These are phyloP conservation scores for Cercospora janseana DNA, from an alignment of 2,329 filamentous ascomycete species.

Conservation along the genomic window DNA sequence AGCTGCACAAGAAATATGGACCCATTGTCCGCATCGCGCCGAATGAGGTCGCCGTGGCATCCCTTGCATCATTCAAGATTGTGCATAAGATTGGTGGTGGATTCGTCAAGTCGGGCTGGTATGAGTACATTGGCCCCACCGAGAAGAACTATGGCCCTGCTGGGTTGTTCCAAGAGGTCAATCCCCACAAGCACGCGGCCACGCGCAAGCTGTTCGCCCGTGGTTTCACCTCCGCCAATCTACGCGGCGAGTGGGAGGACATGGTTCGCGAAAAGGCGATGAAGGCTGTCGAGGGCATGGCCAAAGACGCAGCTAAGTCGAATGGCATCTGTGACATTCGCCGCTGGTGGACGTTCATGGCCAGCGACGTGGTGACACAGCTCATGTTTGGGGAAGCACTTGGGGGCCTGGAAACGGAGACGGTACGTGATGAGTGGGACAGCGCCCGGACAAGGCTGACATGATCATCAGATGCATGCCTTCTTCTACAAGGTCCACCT, in stretches of 20 bases:
- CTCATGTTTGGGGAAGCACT: slow-evolving; percentile 44
- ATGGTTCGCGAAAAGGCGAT: slow-evolving; percentile 36
- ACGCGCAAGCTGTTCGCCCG: slow-evolving; percentile 40
- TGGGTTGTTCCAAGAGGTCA: slow-evolving; percentile 3
- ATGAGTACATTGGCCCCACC: slow-evolving; percentile 18
- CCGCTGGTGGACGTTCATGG: slow-evolving; percentile 44
- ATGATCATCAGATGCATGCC: slow-evolving; percentile 16
- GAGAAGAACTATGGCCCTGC: slow-evolving; percentile 7
- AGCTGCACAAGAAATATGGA: slow-evolving; percentile 37
- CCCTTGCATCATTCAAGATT: slow-evolving; percentile 29
- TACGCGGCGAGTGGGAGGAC: slow-evolving; percentile 40
- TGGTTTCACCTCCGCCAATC: slow-evolving; percentile 37
- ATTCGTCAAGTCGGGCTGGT: slow-evolving; percentile 35
- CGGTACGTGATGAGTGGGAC: slow-evolving; percentile 22
- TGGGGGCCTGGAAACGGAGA: slow-evolving; percentile 38
- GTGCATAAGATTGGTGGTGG: slow-evolving; percentile 31
- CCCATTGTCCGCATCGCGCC: slow-evolving; percentile 33
- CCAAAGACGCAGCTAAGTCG: slow-evolving; percentile 18
- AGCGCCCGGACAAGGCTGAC: neutral
- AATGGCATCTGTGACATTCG: slow-evolving; percentile 38
- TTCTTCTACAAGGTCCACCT: slow-evolving; percentile 4
- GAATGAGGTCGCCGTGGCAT: slow-evolving; percentile 25
- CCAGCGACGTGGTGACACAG: slow-evolving; percentile 41
- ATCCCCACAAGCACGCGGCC: slow-evolving; percentile 32
- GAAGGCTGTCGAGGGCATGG: slow-evolving; percentile 36